A percentile compares a stretch with the other conserved stretches of the same genome.
These are phyloP conservation scores for Xanthoconium purpureum DNA, from an alignment of 768 basidiomycete species.

Conservation along the genomic window DNA sequence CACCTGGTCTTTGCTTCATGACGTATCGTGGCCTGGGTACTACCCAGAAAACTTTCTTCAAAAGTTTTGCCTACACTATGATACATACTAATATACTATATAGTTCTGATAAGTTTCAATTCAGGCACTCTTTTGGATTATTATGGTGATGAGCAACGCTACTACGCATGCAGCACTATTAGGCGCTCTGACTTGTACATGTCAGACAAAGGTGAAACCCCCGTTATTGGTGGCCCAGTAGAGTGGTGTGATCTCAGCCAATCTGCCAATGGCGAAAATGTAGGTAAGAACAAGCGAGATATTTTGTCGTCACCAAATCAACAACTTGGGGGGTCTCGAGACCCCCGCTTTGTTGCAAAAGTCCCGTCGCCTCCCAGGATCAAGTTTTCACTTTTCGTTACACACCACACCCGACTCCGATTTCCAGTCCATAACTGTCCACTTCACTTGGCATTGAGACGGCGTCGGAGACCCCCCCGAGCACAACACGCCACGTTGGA, in stretches of 20 bases:
- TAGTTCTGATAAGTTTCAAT: too few relatives aligned
- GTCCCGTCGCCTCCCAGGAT: not conserved
- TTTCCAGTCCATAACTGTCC: not conserved
- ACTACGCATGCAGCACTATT: too few relatives aligned
- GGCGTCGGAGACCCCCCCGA: not conserved
- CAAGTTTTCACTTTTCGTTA: not conserved
- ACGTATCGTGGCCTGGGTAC: not conserved
- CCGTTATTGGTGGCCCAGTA: not conserved
- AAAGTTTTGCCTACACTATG: not conserved
- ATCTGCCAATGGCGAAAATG: not conserved
- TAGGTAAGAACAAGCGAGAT: constrained; percentile 3
- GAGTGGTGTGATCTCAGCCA: not conserved
- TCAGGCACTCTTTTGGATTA: too few relatives aligned
- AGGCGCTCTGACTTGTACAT: too few relatives aligned
- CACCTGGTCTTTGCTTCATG: constrained; percentile 4
- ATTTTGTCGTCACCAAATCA: constrained; percentile 11
- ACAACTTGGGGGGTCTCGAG: constrained; percentile 23
- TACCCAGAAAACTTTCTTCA: not conserved
- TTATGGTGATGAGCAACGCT: too few relatives aligned
- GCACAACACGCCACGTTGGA: not conserved
- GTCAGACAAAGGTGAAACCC: not conserved
- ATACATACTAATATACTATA: too few relatives aligned
- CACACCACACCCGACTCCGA: not conserved
- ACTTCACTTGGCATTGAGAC: not conserved
- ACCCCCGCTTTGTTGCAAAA: constrained; percentile 17